These are phyloP conservation scores for Chrysanthemum lavandulifolium DNA, from an alignment of 129 eudicot species.

Conservation along the genomic window DNA sequence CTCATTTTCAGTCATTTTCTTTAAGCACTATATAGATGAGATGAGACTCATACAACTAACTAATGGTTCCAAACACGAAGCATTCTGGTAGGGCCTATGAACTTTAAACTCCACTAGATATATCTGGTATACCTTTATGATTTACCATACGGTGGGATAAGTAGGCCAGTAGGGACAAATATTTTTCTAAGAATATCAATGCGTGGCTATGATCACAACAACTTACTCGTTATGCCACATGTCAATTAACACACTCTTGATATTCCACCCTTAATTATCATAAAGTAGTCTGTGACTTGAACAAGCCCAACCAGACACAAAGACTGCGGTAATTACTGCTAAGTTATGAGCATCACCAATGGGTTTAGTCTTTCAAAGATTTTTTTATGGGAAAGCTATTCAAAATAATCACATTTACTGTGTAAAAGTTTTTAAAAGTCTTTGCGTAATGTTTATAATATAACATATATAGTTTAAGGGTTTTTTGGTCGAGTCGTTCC, in stretches of 20 bases:
- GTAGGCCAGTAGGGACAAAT: background rate
- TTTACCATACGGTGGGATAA: background rate
- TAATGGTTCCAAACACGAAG: background rate
- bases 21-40: background rate
- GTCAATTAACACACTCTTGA: background rate
- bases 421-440: too few species aligned
- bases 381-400: too few species aligned
- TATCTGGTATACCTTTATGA: background rate
- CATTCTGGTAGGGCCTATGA: background rate
- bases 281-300: background rate
- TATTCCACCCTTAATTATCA: background rate
- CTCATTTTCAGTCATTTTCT: background rate
- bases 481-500: too few species aligned
- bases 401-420: too few species aligned
- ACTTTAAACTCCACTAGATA: background rate
- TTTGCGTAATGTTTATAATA: too few species aligned
- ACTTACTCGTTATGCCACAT: background rate
- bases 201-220: background rate
- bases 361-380: background rate
- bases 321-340: background rate
- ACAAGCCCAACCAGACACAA: background rate
- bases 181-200: slow-evolving; percentile 1
- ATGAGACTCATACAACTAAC: background rate
- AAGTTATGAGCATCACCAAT: background rate
- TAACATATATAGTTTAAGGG: too few species aligned